Evolutionary conservation across 805 yeast species (phyloP), one percentile per base, ranked within the genome.

Genomic region (Zygoascus ofunaensis): DNA sequence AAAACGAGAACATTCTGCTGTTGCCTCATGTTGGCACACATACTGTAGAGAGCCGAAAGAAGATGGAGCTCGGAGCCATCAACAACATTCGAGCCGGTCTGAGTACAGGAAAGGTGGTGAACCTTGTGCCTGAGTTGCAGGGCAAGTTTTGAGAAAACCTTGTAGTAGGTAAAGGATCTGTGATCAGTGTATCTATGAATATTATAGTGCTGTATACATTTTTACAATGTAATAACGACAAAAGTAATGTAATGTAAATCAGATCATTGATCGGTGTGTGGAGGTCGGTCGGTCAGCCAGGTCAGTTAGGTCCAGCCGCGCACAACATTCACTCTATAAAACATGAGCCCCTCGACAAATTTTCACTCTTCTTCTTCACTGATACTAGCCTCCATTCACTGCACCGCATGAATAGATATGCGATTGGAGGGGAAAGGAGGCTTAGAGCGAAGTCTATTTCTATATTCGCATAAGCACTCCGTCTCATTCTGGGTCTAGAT

Each of bases 31-130:
- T 73, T 65, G 72, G 72, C 28, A 67, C 70, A 17, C 64, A 62
- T 46, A 56, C 70, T 8, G 49, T 42, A 4, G 66, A 71, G 35
- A 55, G 70, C 2, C 76, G 82, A 56, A 65, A 70, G 53, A 73
- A 74, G 54, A 85, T 92, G 95, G 96, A 89, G 65, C 78, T 76
- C 53, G 76, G 76, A 60, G 86, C 81, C 26, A 78, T 84, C 22
- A 71, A 72, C 26, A 92, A 90, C 61, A 77, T 85, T 5, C 64
- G 67, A 36, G 61, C 69, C n/a, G 79, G 66, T 39, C 55, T 86
- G 32, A 61, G 65, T 12, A 72, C 79, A 0, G 95, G 94, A 5
- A 79, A 76, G 59, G 85, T 90, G 5, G 61, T 73, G 47, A 68
- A 84, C 0, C 63, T 85, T 36, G 94, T 90, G n/a, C 94, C 96